Percentiles rank a stretch among this genome's conserved stretches.
Evolutionary conservation across 257 asterid genomes (phyloP).

Genomic region (Henckelia pumila): DNA sequence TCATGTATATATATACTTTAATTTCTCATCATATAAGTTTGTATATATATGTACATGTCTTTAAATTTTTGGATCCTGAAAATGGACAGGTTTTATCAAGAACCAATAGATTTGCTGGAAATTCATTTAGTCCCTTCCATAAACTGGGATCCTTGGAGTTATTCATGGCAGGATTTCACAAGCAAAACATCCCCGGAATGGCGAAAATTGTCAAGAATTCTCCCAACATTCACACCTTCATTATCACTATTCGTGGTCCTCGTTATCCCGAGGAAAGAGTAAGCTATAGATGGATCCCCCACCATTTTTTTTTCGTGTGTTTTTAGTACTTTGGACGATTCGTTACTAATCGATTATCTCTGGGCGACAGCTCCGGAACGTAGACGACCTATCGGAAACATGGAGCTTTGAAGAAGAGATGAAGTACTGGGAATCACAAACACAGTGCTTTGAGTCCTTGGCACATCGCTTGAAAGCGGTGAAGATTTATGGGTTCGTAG

Average conservation of each 20-base stretch:
- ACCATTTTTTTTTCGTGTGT: neutral
- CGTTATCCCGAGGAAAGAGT: conserved; percentile 45
- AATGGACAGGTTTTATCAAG: conserved; percentile 57
- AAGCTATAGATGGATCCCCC: conserved; percentile 24
- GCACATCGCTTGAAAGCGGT: conserved; percentile 54
- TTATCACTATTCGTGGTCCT: conserved; percentile 44
- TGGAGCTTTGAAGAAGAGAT: conserved; percentile 59
- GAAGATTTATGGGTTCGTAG: conserved; percentile 65
- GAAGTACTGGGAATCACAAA: conserved; percentile 71
- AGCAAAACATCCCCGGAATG: conserved; percentile 54
- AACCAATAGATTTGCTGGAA: conserved; percentile 37
- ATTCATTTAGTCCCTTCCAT: conserved; percentile 40
- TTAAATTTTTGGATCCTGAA: too few relatives aligned
- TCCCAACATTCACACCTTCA: conserved; percentile 51
- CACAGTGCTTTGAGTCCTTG: conserved; percentile 42
- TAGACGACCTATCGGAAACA: conserved; percentile 56
- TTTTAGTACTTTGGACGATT: neutral
- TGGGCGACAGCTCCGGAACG: conserved; percentile 52
- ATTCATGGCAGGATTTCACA: conserved; percentile 43
- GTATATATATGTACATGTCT: neutral
- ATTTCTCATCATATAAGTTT: neutral
- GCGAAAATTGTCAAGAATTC: conserved; percentile 54
- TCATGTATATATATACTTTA: neutral
- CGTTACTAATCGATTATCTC: neutral
- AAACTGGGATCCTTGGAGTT: conserved; percentile 58